Evolutionary conservation across 202 grass and related monocot species (phyloP).

Genomic region (Cymbopogon flexuosus): DNA sequence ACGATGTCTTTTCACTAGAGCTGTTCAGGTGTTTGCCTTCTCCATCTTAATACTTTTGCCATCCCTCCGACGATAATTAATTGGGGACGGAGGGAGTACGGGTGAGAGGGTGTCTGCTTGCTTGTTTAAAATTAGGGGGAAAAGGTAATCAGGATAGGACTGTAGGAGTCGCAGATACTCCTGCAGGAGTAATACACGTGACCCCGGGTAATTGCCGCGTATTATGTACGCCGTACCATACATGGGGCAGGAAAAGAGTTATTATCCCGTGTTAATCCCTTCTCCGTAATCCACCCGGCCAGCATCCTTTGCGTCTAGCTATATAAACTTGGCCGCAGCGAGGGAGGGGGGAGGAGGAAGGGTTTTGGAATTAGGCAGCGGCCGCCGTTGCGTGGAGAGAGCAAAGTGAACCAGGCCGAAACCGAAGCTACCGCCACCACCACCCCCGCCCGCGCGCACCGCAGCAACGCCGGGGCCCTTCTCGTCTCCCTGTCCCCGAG

Average conservation of each 20-base stretch:
- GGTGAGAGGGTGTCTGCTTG: too few relatives aligned
- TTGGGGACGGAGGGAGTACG: too few relatives aligned
- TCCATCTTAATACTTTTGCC: too few relatives aligned
- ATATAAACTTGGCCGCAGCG: conserved; percentile 39
- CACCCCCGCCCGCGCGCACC: background rate
- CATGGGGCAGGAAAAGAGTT: background rate
- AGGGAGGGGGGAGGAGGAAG: conserved; percentile 28
- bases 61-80: too few relatives aligned
- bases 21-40: too few relatives aligned
- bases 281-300: background rate
- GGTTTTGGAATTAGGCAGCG: conserved; percentile 59
- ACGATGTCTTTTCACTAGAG: too few relatives aligned
- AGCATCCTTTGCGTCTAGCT: conserved; percentile 12
- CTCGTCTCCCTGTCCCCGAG: conserved; percentile 2
- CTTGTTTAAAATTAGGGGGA: too few relatives aligned
- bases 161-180: too few relatives aligned
- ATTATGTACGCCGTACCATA: background rate
- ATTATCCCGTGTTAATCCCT: background rate
- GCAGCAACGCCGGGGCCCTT: background rate
- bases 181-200: background rate
- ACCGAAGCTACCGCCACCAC: conserved; percentile 23
- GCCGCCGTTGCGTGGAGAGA: conserved; percentile 50
- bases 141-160: too few relatives aligned
- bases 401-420: conserved; percentile 46
- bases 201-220: background rate